Conservation (phyloP, 805 yeast species). For the Candida orba region DNA sequence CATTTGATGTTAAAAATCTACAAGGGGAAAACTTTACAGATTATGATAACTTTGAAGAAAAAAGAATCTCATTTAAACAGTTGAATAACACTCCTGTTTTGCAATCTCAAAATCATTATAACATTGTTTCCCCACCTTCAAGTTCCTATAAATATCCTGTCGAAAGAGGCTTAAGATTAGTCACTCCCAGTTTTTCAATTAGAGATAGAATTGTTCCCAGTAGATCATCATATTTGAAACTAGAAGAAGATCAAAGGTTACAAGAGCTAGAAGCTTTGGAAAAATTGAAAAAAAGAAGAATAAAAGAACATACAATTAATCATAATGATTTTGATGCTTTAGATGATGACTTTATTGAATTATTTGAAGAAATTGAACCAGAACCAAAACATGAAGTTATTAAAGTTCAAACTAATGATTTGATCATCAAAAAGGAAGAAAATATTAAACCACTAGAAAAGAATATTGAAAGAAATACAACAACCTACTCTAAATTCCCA, state of each 20-base stretch:
- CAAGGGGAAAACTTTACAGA: background rate
- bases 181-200: constrained; percentile 15
- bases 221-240: background rate
- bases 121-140: background rate
- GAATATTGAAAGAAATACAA: too few species aligned
- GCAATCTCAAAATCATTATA: too few species aligned
- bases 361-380: background rate
- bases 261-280: background rate
- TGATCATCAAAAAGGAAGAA: background rate
- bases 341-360: constrained; percentile 4
- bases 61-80: background rate
- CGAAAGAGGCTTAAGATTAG: constrained; percentile 7
- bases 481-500: background rate
- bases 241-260: background rate
- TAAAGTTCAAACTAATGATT: background rate
- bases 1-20: background rate
- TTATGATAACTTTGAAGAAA: constrained; percentile 1
- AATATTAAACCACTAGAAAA: background rate
- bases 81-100: background rate
- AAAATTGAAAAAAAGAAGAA: constrained; percentile 1
- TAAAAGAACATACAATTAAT: constrained; percentile 9
- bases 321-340: constrained; percentile 12
- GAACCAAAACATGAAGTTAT: background rate
- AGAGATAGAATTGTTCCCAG: background rate
- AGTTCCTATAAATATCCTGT: background rate